Evolutionary conservation across 192 early-diverging fungal species (phyloP), one percentile per base, ranked within the genome.

Genomic region (Mortierella hygrophila): DNA sequence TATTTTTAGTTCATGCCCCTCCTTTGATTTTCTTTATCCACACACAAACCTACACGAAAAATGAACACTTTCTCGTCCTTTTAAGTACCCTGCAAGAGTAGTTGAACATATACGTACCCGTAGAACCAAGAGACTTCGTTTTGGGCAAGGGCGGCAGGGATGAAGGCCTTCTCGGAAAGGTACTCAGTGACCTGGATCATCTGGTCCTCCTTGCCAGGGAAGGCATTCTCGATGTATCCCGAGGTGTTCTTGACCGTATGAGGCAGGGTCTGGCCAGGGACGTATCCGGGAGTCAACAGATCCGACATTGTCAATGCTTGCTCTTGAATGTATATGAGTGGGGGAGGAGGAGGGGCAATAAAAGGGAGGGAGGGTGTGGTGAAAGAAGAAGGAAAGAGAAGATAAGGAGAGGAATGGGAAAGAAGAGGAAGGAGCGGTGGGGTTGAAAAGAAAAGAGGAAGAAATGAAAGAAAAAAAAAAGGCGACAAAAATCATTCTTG

Each of bases 101-200:
- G 38, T 40, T 40, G 38, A 40, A 37, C 32, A 16, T 18, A 60
- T 29, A 81, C 91, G 88, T 89, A 96, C 95, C 93, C 93, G 90
- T 99, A 99, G 92, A 99, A 99, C 97, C 97, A 99, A 16, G 89
- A 90, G 57, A 98, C 96, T 86, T 99, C 97, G 73, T 94, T 94
- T 55, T 94, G 89, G 76, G 98, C 97, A 71, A 98, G 92, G 72
- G 96, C 96, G 76, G 93, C 91, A 41, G 98, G 98, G 73, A 99
- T 95, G 82, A 96, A 96, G 52, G 96, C 96, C 81, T 96, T 94
- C 82, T 96, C 93, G 76, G 95, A 93, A 75, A 99, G 90, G 83
- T 96, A 95, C 70, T 91, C 90, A 79, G 93, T 94, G 83, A 98
- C 97, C 82, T 96, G 90, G 37, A 92, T 80, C 93, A 98, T 95